Conservation (phyloP, 345 rosid genomes). For the Salix udensis region DNA sequence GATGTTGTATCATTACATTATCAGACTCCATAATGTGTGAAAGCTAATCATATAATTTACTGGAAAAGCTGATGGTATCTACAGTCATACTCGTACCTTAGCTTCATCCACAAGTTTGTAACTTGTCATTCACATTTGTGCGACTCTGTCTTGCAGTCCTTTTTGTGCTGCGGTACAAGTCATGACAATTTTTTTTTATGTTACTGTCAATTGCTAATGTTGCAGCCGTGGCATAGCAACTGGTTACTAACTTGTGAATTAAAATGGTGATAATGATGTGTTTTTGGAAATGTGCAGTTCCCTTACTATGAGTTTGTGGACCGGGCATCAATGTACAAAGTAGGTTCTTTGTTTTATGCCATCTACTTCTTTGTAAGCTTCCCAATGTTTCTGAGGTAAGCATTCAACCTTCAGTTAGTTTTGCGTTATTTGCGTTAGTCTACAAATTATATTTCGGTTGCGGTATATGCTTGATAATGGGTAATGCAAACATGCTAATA, state of each 20-base stretch:
- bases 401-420: background rate
- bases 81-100: too few species aligned
- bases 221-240: background rate
- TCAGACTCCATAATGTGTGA: background rate
- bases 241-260: background rate
- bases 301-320: conserved; percentile 95
- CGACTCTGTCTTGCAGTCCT: background rate
- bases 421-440: background rate
- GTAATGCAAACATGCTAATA: background rate
- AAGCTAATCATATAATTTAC: background rate
- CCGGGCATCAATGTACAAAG: conserved; percentile 89
- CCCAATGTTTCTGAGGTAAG: conserved; percentile 97
- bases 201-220: background rate
- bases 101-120: background rate
- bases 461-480: background rate
- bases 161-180: background rate
- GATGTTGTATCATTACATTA: background rate
- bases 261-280: conserved; percentile 11
- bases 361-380: conserved; percentile 94
- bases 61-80: background rate
- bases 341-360: conserved; percentile 94
- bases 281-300: conserved; percentile 58
- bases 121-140: background rate
- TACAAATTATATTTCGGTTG: background rate
- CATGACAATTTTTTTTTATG: background rate